Conservation (phyloP, 2,329 filamentous ascomycete genomes). For the Ustilaginoidea virens region DNA sequence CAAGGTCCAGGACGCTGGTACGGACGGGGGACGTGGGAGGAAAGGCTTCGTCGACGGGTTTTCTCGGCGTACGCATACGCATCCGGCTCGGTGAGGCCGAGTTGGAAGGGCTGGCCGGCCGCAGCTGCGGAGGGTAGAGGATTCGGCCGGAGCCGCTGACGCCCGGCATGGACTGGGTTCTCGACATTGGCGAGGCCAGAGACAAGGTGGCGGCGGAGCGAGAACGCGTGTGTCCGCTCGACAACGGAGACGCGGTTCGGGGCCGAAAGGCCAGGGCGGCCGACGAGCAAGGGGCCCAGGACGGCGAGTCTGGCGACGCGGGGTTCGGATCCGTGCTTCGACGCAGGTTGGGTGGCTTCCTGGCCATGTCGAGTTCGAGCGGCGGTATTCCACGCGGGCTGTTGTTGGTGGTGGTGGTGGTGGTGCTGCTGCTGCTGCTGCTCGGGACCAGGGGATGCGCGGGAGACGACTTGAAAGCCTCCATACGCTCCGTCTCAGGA, state of each 20-base stretch:
- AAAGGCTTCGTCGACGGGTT: conserved; percentile 44
- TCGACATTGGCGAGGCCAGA: conserved; percentile 41
- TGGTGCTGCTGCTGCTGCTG: too few relatives aligned
- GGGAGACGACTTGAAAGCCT: conserved; percentile 46
- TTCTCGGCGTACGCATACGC: conserved; percentile 36
- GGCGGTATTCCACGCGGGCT: conserved; percentile 15
- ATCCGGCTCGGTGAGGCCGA: conserved; percentile 35
- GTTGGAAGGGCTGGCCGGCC: conserved; percentile 32
- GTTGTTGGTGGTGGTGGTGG: too few relatives aligned
- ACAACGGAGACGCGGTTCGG: conserved; percentile 45
- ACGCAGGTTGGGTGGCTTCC: conserved; percentile 38
- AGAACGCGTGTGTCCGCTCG: conserved; percentile 40
- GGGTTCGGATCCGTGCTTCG: conserved; percentile 43
- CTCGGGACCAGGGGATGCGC: conserved; percentile 37
- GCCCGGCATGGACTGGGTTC: conserved; percentile 49
- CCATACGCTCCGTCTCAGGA: conserved; percentile 52
- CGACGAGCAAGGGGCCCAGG: conserved; percentile 27
- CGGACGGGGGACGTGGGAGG: conserved; percentile 38
- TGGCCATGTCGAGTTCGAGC: conserved; percentile 25
- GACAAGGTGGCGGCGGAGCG: conserved; percentile 35
- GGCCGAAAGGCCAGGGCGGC: conserved; percentile 39
- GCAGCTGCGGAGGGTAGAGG: conserved; percentile 35
- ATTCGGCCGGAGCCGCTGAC: conserved; percentile 44
- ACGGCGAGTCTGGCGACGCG: conserved; percentile 33
- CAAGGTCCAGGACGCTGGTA: conserved; percentile 38